These are phyloP conservation scores for Microcyclospora pomicola DNA, from an alignment of 2,329 filamentous ascomycete species.

Conservation along the genomic window DNA sequence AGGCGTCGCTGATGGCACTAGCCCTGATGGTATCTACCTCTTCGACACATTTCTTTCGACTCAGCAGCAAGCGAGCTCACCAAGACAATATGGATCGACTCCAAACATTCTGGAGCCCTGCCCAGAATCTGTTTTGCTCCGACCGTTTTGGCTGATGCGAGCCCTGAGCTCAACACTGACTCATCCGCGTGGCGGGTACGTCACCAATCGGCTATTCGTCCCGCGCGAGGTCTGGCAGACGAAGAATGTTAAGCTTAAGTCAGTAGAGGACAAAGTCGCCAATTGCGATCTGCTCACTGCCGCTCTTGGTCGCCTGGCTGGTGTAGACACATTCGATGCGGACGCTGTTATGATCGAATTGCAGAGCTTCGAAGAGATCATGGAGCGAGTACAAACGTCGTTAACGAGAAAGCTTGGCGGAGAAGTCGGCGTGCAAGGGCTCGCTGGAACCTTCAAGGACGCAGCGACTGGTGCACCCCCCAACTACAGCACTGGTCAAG, in stretches of 20 bases:
- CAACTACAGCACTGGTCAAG: slow-evolving; percentile 6
- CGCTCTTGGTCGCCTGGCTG: slow-evolving; percentile 55
- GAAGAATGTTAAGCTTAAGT: slow-evolving; percentile 83
- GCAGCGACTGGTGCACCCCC: slow-evolving; percentile 24
- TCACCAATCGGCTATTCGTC: slow-evolving; percentile 84
- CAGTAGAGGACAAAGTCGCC: slow-evolving; percentile 82
- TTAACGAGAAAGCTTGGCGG: slow-evolving; percentile 77
- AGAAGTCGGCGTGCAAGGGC: slow-evolving; percentile 74
- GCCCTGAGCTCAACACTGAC: slow-evolving; percentile 84
- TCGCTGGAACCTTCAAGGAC: slow-evolving; percentile 62
- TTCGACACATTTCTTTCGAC: slow-evolving; percentile 48
- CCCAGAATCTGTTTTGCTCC: slow-evolving; percentile 73
- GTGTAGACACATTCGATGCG: slow-evolving; percentile 78
- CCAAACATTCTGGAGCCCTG: slow-evolving; percentile 80
- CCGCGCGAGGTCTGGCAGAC: slow-evolving; percentile 89
- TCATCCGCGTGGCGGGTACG: slow-evolving; percentile 80
- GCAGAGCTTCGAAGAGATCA: slow-evolving; percentile 69
- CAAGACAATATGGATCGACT: slow-evolving; percentile 30
- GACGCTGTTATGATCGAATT: slow-evolving; percentile 90
- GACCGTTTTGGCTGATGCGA: slow-evolving; percentile 96
- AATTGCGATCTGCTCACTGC: slow-evolving; percentile 86
- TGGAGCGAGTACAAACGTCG: slow-evolving; percentile 70
- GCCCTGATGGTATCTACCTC: slow-evolving; percentile 59
- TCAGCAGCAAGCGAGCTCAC: slow-evolving; percentile 14
- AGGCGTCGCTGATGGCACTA: slow-evolving; percentile 31